A percentile compares a stretch with the other conserved stretches of the same genome.
phyloP scores from a whole-genome alignment of 192 early-diverging fungal species.

The Backusella mclennaniae region DNA sequence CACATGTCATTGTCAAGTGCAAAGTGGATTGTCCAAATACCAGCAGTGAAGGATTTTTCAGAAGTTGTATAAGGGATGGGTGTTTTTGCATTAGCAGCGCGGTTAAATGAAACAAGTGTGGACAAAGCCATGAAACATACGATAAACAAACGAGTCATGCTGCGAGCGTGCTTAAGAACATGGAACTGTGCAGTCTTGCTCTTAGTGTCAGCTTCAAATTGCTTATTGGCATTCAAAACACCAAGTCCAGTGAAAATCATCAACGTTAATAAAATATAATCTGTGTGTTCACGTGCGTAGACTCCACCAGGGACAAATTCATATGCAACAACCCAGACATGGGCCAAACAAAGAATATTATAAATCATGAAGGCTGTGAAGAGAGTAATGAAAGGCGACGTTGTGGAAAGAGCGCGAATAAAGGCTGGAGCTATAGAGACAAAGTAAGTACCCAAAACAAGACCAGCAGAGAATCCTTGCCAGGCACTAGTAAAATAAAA shows the following conservation, averaged over 20 bases:
- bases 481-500: conserved; percentile 61
- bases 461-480: conserved; percentile 62
- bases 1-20: conserved; percentile 86
- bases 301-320: conserved; percentile 81
- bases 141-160: conserved; percentile 38
- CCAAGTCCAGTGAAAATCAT: conserved; percentile 62
- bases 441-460: conserved; percentile 59
- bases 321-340: conserved; percentile 82
- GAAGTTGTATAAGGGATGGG: conserved; percentile 63
- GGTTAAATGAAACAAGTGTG: conserved; percentile 35
- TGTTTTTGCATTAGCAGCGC: conserved; percentile 43
- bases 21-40: conserved; percentile 88
- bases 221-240: conserved; percentile 39
- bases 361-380: conserved; percentile 60
- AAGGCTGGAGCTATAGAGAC: conserved; percentile 60
- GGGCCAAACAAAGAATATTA: conserved; percentile 68
- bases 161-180: conserved; percentile 33
- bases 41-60: conserved; percentile 68
- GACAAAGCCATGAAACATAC: conserved; percentile 41
- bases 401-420: conserved; percentile 51
- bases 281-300: conserved; percentile 70
- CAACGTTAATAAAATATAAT: conserved; percentile 61
- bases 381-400: conserved; percentile 66
- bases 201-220: background rate
- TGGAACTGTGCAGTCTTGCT: conserved; percentile 18